A percentile compares a stretch with the other conserved stretches of the same genome.
phyloP scores from a whole-genome alignment of 148 eudicot species.

The Pouteria glomerata region DNA sequence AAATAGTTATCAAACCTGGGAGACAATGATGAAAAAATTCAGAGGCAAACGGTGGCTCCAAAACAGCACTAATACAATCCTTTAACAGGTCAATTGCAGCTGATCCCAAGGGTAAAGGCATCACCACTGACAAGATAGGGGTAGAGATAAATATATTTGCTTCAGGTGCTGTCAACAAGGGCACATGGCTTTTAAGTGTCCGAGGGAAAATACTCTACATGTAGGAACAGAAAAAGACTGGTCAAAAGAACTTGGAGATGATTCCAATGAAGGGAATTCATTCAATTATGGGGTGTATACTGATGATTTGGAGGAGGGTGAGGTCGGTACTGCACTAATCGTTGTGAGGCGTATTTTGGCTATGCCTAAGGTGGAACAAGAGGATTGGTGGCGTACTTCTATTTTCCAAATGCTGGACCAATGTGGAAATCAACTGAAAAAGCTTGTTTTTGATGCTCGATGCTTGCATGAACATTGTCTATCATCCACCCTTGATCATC shows the following conservation, averaged over 20 bases:
- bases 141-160: neutral
- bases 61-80: neutral
- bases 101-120: neutral
- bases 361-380: no score
- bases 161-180: neutral
- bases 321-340: no score
- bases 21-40: no score
- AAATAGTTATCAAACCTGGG: no score
- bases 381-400: no score
- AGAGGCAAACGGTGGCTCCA: no score
- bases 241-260: neutral
- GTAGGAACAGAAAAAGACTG: neutral
- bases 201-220: neutral
- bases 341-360: no score
- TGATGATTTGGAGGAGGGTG: neutral
- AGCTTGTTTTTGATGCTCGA: neutral
- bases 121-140: neutral
- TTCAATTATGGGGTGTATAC: neutral
- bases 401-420: neutral
- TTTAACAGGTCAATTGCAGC: neutral
- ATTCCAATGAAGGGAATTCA: neutral
- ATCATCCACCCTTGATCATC: neutral
- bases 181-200: neutral
- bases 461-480: neutral
- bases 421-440: neutral